These are phyloP conservation scores for Albifimbria verrucaria DNA, from an alignment of 2,329 filamentous ascomycete genomes.

Conservation along the genomic window DNA sequence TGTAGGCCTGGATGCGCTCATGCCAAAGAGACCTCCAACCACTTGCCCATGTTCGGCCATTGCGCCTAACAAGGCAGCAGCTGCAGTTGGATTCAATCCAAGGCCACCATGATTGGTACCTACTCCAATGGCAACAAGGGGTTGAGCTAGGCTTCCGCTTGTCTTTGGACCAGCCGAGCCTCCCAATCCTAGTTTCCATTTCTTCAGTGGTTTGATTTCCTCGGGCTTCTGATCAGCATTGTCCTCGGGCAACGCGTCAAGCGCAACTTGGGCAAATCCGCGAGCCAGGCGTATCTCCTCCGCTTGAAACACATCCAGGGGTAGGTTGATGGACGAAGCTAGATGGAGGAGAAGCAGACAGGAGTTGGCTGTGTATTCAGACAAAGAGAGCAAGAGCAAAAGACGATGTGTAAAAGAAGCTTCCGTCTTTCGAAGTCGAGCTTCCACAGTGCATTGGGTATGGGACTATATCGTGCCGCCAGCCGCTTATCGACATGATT, in stretches of 20 bases:
- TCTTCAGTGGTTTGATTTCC: slow-evolving; percentile 60
- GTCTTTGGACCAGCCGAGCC: slow-evolving; percentile 49
- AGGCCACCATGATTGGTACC: slow-evolving; percentile 75
- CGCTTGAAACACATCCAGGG: slow-evolving; percentile 59
- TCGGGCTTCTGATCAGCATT: slow-evolving; percentile 41
- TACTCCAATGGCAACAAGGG: slow-evolving; percentile 74
- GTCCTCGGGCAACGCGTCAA: slow-evolving; percentile 34
- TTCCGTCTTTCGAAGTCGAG: slow-evolving; percentile 59
- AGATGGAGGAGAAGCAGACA: slow-evolving; percentile 68
- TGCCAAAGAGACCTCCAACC: slow-evolving; percentile 83
- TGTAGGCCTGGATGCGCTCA: slow-evolving; percentile 82
- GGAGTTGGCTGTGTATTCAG: slow-evolving; percentile 73
- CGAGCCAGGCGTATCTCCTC: slow-evolving; percentile 75
- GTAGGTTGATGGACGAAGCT: slow-evolving; percentile 67
- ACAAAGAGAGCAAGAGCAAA: slow-evolving; percentile 73
- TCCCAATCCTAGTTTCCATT: slow-evolving; percentile 65
- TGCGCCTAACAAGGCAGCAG: slow-evolving; percentile 74
- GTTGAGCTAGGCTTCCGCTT: slow-evolving; percentile 72
- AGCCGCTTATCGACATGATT: slow-evolving; percentile 45
- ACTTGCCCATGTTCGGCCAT: slow-evolving; percentile 76
- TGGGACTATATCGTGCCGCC: slow-evolving; percentile 52
- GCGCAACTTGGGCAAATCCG: slow-evolving; percentile 71
- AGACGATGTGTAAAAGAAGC: slow-evolving; percentile 67
- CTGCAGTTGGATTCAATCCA: slow-evolving; percentile 69
- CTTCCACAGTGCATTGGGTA: slow-evolving; percentile 57